These are phyloP conservation scores for Metschnikowia cubensis DNA, from an alignment of 805 yeast genomes.

Conservation along the genomic window DNA sequence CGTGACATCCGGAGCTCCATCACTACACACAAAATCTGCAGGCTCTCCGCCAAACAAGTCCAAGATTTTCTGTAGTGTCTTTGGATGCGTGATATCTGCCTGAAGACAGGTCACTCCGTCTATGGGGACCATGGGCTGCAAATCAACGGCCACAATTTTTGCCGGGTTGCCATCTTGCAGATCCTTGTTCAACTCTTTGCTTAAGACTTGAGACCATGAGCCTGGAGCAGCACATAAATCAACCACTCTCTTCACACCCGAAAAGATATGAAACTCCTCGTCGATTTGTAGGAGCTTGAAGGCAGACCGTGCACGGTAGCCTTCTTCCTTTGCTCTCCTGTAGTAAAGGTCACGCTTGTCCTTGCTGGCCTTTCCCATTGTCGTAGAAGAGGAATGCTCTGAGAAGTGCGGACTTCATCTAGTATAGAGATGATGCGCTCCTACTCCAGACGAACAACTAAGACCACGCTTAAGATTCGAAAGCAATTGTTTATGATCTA, in stretches of 20 bases:
- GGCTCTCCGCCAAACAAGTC: conserved; percentile 84
- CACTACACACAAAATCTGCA: conserved; percentile 94
- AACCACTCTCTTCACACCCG: conserved; percentile 76
- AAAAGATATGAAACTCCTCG: conserved; percentile 81
- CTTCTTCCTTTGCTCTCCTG: conserved; percentile 93
- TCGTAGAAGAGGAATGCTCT: background rate
- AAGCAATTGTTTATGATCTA: background rate
- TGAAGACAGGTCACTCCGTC: conserved; percentile 84
- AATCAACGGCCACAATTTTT: conserved; percentile 88
- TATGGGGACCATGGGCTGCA: conserved; percentile 98
- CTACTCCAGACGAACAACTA: background rate
- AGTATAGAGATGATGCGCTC: background rate
- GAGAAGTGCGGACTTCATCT: conserved; percentile 3
- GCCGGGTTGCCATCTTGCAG: conserved; percentile 36
- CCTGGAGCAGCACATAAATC: conserved; percentile 82
- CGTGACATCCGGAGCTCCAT: conserved; percentile 98
- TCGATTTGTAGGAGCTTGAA: conserved; percentile 87
- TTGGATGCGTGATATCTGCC: conserved; percentile 97
- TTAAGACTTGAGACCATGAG: conserved; percentile 95
- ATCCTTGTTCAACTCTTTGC: conserved; percentile 50
- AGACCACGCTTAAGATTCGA: background rate
- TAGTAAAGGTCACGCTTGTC: conserved; percentile 92
- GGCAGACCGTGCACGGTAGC: conserved; percentile 97
- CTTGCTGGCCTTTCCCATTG: conserved; percentile 84
- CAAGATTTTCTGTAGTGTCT: conserved; percentile 70